These are phyloP conservation scores for Salix exigua DNA, from an alignment of 345 rosid genomes.

Conservation along the genomic window DNA sequence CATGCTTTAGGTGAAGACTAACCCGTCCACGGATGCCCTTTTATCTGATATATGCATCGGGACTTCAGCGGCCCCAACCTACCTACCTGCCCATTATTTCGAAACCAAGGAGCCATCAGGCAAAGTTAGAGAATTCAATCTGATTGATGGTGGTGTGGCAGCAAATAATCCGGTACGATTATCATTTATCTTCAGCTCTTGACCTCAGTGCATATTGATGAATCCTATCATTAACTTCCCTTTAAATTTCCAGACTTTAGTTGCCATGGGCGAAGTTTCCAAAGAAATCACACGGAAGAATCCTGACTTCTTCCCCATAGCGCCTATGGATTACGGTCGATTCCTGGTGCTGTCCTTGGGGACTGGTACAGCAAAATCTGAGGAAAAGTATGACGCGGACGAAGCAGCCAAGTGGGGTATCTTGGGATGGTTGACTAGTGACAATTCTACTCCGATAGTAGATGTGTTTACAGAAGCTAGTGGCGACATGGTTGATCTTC, in stretches of 20 bases:
- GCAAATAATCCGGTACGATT: conserved; percentile 59
- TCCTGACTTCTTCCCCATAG: no score
- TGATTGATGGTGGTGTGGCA: conserved; percentile 74
- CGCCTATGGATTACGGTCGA: conserved; percentile 38
- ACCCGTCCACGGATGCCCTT: conserved; percentile 39
- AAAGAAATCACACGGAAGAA: conserved; percentile 29
- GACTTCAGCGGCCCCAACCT: conserved; percentile 73
- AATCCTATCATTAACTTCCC: no score
- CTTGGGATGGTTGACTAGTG: conserved; percentile 55
- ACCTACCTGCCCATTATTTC: conserved; percentile 48
- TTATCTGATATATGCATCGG: conserved; percentile 55
- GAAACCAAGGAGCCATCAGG: conserved; percentile 34
- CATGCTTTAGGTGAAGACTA: conserved; percentile 27
- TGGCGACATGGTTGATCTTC: conserved; percentile 57
- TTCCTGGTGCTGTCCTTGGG: conserved; percentile 59
- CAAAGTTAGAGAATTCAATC: conserved; percentile 43
- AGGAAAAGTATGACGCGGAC: conserved; percentile 38
- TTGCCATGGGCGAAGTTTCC: conserved; percentile 52
- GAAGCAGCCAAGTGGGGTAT: conserved; percentile 61
- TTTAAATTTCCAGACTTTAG: conserved; percentile 25
- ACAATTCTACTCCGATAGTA: conserved; percentile 46
- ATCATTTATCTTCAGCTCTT: no score
- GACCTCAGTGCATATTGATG: no score
- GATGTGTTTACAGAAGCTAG: conserved; percentile 32
- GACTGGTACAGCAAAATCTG: conserved; percentile 39